These are phyloP conservation scores for Penicillium sclerotiorum DNA, from an alignment of 2,329 filamentous ascomycete genomes.

Conservation along the genomic window DNA sequence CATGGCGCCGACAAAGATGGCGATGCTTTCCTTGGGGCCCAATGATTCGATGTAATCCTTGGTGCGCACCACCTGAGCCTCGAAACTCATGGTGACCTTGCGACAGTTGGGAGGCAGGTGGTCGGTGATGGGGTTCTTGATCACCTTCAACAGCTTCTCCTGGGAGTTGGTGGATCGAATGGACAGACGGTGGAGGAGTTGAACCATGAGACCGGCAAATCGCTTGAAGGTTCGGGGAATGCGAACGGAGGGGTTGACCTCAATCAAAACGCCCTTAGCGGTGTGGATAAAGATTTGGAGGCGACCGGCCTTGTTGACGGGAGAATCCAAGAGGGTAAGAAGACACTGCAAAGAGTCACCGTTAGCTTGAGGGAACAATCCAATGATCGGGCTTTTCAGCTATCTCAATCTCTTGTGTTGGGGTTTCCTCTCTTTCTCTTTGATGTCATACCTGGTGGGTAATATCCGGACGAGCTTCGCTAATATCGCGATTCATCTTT, in stretches of 20 bases:
- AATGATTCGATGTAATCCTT: conserved; percentile 85
- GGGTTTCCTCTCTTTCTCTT: neutral
- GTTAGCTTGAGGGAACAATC: conserved; percentile 1
- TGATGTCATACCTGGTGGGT: conserved; percentile 86
- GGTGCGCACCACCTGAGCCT: conserved; percentile 82
- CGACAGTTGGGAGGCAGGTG: conserved; percentile 96
- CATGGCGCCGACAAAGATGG: conserved; percentile 98
- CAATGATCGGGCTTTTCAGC: no score
- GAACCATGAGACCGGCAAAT: conserved; percentile 97
- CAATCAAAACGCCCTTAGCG: conserved; percentile 93
- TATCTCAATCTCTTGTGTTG: neutral
- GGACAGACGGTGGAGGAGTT: conserved; percentile 90
- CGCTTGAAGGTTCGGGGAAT: conserved; percentile 99
- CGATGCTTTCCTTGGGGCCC: conserved; percentile 84
- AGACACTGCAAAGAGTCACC: conserved; percentile 68
- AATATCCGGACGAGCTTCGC: conserved; percentile 95
- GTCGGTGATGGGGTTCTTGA: conserved; percentile 97
- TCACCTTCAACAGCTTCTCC: conserved; percentile 95
- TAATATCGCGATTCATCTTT: conserved; percentile 99
- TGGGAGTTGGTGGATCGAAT: conserved; percentile 96
- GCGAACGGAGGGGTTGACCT: conserved; percentile 96
- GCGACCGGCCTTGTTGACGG: conserved; percentile 96
- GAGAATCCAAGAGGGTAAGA: conserved; percentile 93
- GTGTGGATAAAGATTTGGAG: conserved; percentile 99
- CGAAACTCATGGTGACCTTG: conserved; percentile 95